Conservation (phyloP, 345 rosid genomes). For the Jatropha curcas region DNA sequence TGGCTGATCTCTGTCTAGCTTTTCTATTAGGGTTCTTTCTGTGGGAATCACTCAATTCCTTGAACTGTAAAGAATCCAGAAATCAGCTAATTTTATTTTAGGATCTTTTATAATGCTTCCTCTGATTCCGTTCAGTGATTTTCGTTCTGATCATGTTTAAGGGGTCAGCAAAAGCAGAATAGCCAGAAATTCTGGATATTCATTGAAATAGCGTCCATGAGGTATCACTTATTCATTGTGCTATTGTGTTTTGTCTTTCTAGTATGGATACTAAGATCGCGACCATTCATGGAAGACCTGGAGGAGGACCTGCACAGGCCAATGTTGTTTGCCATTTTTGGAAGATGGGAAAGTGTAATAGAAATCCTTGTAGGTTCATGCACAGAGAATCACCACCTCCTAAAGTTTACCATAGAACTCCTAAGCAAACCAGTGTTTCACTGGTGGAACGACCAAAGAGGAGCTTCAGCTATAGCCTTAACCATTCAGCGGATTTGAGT, state of each 20-base stretch:
- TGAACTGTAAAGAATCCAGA: not conserved
- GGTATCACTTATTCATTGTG: not conserved
- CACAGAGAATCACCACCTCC: slow-evolving; percentile 12
- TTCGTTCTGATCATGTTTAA: not conserved
- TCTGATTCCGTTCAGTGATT: not conserved
- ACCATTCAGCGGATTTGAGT: not conserved
- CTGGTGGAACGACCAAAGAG: not conserved
- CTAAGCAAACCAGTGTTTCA: not conserved
- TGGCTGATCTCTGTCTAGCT: too few relatives aligned
- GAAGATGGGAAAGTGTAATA: slow-evolving; percentile 31
- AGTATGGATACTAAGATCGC: slow-evolving; percentile 3
- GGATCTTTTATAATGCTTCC: not conserved
- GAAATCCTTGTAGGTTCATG: slow-evolving; percentile 38
- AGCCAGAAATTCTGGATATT: not conserved
- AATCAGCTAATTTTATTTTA: not conserved
- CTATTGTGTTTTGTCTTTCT: not conserved
- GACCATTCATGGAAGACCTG: not conserved
- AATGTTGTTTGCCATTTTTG: slow-evolving; percentile 17
- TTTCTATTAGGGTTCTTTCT: too few relatives aligned
- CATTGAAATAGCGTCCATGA: not conserved
- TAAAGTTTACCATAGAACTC: slow-evolving; percentile 1
- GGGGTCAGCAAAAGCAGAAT: not conserved
- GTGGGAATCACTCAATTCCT: too few relatives aligned
- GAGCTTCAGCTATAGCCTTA: not conserved
- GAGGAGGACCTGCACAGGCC: slow-evolving; percentile 2